Evolutionary conservation across 2,329 filamentous ascomycete genomes (phyloP).

Genomic region (Thelonectria blattea): DNA sequence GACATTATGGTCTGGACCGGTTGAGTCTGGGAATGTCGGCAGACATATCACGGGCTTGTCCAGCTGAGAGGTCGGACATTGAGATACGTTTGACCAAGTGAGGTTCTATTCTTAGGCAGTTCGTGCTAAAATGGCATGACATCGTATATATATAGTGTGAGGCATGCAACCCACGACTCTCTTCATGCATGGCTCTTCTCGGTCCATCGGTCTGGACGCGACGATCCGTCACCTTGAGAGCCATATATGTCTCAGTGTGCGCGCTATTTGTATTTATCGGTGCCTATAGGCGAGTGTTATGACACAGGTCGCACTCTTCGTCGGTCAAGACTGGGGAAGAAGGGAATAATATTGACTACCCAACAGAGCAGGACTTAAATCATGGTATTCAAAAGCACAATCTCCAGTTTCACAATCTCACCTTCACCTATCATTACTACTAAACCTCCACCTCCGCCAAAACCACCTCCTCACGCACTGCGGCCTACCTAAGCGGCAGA

Average conservation of each 20-base stretch:
- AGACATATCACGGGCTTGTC: not conserved
- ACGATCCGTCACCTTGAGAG: not conserved
- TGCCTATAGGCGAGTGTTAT: not conserved
- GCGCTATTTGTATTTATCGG: not conserved
- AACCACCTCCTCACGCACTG: not conserved
- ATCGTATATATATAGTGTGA: no score
- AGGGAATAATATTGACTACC: not conserved
- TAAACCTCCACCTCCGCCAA: not conserved
- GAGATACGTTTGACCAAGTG: not conserved
- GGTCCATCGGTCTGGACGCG: not conserved
- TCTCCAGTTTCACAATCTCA: not conserved
- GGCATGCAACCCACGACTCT: no score
- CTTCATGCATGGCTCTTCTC: not conserved
- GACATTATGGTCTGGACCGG: not conserved
- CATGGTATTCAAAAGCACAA: not conserved
- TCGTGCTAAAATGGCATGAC: no score
- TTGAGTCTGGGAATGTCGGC: no score
- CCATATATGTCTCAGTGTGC: not conserved
- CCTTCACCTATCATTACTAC: not conserved
- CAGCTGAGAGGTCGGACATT: not conserved
- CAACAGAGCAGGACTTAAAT: not conserved
- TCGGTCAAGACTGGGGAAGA: not conserved
- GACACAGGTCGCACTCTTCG: not conserved
- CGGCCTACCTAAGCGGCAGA: constrained; percentile 20
- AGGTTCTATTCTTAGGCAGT: no score